Evolutionary conservation across 2,329 filamentous ascomycete genomes (phyloP).

Genomic region (Fusarium proliferatum): DNA sequence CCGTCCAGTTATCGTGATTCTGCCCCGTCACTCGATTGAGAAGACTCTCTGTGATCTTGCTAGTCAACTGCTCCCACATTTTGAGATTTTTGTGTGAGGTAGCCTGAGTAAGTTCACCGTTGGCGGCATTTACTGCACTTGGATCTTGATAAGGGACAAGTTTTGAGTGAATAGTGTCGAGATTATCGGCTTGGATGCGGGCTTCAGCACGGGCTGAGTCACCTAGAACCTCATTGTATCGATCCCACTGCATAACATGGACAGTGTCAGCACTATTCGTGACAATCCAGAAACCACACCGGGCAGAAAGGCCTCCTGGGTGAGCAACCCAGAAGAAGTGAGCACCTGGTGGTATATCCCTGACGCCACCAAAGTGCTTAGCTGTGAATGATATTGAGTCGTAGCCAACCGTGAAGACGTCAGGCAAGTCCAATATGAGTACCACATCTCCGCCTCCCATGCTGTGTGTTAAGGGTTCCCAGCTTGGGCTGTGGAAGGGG

Average conservation of each 20-base stretch:
- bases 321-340: constrained; percentile 71
- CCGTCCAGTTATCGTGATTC: constrained; percentile 58
- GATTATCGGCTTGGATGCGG: constrained; percentile 56
- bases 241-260: constrained; percentile 66
- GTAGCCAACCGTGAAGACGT: constrained; percentile 63
- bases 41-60: constrained; percentile 57
- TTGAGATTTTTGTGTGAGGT: constrained; percentile 43
- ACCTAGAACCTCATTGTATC: constrained; percentile 64
- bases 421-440: constrained; percentile 63
- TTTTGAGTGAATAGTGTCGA: constrained; percentile 53
- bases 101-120: constrained; percentile 31
- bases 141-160: constrained; percentile 60
- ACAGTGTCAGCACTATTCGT: constrained; percentile 50
- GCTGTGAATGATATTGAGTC: constrained; percentile 63
- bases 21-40: constrained; percentile 61
- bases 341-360: constrained; percentile 64
- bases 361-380: constrained; percentile 63
- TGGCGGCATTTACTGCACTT: constrained; percentile 37
- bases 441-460: constrained; percentile 62
- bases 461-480: constrained; percentile 40
- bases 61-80: constrained; percentile 66
- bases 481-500: constrained; percentile 4
- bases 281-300: constrained; percentile 69
- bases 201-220: constrained; percentile 61
- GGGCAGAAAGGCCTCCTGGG: constrained; percentile 58